Evolutionary conservation across 2,329 filamentous ascomycete species (phyloP).

Genomic region (Fusarium heterosporum): DNA sequence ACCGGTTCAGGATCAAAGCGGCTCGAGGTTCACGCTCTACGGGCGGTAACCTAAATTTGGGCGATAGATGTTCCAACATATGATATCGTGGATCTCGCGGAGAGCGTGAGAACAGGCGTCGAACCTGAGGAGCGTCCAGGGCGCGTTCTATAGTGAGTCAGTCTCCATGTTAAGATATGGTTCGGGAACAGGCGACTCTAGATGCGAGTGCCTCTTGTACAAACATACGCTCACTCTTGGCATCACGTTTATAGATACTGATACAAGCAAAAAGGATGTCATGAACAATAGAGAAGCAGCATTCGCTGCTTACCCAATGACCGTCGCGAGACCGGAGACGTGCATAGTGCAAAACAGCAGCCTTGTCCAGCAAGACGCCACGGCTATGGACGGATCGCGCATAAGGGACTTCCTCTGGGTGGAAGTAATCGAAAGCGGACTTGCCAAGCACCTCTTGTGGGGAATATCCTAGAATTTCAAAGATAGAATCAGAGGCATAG

Average conservation of each 20-base stretch:
- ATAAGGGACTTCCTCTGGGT: conserved; percentile 81
- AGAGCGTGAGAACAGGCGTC: conserved; percentile 83
- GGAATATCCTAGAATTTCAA: conserved; percentile 83
- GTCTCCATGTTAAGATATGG: conserved; percentile 8
- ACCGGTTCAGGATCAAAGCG: conserved; percentile 86
- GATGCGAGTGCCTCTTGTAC: background rate
- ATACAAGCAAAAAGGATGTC: conserved; percentile 89
- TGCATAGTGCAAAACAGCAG: conserved; percentile 84
- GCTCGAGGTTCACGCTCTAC: conserved; percentile 82
- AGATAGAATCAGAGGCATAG: conserved; percentile 85
- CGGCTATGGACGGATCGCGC: conserved; percentile 79
- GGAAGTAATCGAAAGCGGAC: conserved; percentile 88
- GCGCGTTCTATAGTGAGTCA: conserved; percentile 70
- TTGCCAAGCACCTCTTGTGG: conserved; percentile 80
- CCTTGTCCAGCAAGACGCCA: conserved; percentile 83
- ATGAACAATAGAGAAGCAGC: conserved; percentile 89
- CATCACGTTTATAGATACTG: conserved; percentile 77
- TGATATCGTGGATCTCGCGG: conserved; percentile 87
- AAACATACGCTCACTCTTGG: conserved; percentile 78
- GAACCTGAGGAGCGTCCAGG: conserved; percentile 80
- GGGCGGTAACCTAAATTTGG: conserved; percentile 76
- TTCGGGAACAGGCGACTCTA: background rate
- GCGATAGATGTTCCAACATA: conserved; percentile 87
- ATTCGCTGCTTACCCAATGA: conserved; percentile 83
- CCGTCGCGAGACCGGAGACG: conserved; percentile 76